These are phyloP conservation scores for Sordariomycetes sp. DNA, from an alignment of 2,329 filamentous ascomycete species.

Conservation along the genomic window DNA sequence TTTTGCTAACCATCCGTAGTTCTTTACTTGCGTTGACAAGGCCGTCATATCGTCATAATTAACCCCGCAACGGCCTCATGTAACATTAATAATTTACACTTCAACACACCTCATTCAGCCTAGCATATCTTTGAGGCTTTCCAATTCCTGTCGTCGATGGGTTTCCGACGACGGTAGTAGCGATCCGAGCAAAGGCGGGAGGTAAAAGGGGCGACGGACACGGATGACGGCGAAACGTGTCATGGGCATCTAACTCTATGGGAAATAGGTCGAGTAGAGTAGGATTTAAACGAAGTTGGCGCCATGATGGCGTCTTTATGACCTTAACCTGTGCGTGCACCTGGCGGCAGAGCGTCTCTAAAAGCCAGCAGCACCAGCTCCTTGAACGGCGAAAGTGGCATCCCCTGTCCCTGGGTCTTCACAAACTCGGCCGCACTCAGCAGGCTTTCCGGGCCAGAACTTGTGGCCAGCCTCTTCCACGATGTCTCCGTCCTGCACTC, in stretches of 20 bases:
- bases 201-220: background rate
- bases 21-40: constrained; percentile 11
- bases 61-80: background rate
- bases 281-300: background rate
- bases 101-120: background rate
- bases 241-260: background rate
- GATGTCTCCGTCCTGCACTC: too few relatives aligned
- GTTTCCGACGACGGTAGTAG: background rate
- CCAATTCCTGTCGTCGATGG: background rate
- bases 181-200: background rate
- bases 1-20: constrained; percentile 4
- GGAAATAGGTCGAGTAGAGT: background rate
- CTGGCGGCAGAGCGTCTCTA: too few relatives aligned
- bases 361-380: too few relatives aligned
- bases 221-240: too few relatives aligned
- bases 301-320: background rate
- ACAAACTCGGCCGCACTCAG: too few relatives aligned
- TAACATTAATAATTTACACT: background rate
- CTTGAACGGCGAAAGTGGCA: too few relatives aligned
- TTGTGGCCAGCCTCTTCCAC: too few relatives aligned
- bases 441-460: too few relatives aligned
- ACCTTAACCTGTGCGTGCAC: too few relatives aligned
- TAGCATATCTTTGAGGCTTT: too few relatives aligned
- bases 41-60: constrained; percentile 5
- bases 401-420: too few relatives aligned